Percentiles rank a stretch among this genome's conserved stretches.
These are phyloP conservation scores for Coemansia sp. DNA, from an alignment of 192 early-diverging fungal species.

Conservation along the genomic window DNA sequence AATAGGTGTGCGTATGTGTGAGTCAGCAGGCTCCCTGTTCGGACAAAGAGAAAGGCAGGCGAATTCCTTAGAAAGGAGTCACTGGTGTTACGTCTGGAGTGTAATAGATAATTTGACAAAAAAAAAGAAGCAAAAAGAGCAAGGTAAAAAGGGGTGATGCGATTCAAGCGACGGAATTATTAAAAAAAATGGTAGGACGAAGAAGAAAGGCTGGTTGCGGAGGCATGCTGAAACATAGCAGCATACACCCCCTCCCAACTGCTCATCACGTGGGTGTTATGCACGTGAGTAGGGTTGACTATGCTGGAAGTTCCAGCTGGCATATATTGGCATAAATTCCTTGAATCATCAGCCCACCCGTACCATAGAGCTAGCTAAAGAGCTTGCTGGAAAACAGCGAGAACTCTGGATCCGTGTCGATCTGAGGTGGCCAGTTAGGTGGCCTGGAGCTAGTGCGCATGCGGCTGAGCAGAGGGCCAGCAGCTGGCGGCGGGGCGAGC, in stretches of 20 bases:
- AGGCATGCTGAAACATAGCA: neutral
- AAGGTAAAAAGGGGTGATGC: neutral
- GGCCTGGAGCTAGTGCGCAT: neutral
- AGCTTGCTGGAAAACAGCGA: slow-evolving; percentile 16
- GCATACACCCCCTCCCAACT: neutral
- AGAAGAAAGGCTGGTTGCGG: no score
- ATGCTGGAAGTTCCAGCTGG: neutral
- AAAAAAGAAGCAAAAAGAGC: neutral
- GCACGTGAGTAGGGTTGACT: slow-evolving; percentile 14
- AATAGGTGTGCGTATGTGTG: slow-evolving; percentile 5
- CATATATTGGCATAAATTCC: neutral
- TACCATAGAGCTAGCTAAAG: neutral
- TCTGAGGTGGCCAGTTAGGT: neutral
- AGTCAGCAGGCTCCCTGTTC: neutral
- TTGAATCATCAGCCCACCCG: neutral
- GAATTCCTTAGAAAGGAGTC: no score
- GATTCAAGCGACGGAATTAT: neutral
- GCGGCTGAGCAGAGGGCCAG: neutral
- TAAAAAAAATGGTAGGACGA: no score
- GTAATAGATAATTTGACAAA: no score
- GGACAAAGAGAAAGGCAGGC: neutral
- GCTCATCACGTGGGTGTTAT: slow-evolving; percentile 6
- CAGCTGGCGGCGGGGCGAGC: neutral
- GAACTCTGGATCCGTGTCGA: slow-evolving; percentile 2
- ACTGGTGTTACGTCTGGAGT: no score